Evolutionary conservation across 2,329 filamentous ascomycete species (phyloP).

Genomic region (Pseudogymnoascus sp.): DNA sequence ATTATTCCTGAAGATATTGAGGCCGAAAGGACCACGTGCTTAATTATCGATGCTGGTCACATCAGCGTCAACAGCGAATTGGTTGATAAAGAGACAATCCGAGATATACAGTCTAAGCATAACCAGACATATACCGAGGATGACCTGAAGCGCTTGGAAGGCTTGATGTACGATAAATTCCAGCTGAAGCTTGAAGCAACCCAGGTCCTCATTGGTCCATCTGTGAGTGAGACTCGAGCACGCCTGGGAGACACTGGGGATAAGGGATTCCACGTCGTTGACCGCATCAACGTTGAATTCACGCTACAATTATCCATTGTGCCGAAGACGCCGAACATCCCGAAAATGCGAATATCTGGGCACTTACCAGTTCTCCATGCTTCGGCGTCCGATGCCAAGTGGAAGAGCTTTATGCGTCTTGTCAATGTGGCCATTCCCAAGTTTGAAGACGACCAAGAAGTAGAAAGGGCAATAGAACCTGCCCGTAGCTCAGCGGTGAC

Average conservation of each 20-base stretch:
- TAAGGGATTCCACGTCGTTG: constrained; percentile 79
- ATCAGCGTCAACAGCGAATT: constrained; percentile 90
- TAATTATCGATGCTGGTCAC: constrained; percentile 94
- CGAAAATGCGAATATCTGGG: constrained; percentile 84
- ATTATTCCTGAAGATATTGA: constrained; percentile 94
- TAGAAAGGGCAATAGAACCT: constrained; percentile 13
- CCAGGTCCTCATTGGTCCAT: constrained; percentile 89
- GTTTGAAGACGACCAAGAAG: constrained; percentile 49
- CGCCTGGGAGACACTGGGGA: constrained; percentile 66
- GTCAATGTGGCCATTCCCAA: constrained; percentile 93
- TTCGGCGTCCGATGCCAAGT: constrained; percentile 87
- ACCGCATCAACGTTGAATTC: constrained; percentile 96
- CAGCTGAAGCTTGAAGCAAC: constrained; percentile 87
- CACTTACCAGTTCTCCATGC: constrained; percentile 88
- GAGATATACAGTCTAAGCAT: constrained; percentile 85
- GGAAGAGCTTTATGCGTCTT: constrained; percentile 92
- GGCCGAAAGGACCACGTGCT: constrained; percentile 68
- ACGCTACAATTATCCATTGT: constrained; percentile 92
- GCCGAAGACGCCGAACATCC: constrained; percentile 89
- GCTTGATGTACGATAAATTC: constrained; percentile 97
- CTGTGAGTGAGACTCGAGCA: constrained; percentile 79
- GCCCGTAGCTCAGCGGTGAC: background rate
- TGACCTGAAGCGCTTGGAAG: constrained; percentile 81
- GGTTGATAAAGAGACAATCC: constrained; percentile 83
- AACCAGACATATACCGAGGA: constrained; percentile 79